Conservation (phyloP, 2,329 filamentous ascomycete species). For the Fusarium mexicanum region DNA sequence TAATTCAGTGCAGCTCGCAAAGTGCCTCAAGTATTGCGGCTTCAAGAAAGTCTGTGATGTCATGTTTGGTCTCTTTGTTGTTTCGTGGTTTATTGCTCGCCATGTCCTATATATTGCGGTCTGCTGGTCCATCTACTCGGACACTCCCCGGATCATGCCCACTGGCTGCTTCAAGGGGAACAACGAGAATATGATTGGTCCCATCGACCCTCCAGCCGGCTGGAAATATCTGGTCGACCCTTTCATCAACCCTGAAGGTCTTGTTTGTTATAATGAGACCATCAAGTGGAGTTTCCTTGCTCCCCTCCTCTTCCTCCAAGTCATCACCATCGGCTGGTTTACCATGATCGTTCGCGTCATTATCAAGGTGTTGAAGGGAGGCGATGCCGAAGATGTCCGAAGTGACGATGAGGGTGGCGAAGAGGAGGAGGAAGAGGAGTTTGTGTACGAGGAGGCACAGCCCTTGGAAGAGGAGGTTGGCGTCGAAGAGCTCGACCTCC, state of each 20-base stretch:
- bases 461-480: constrained; percentile 79
- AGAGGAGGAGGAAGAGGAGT: constrained; percentile 66
- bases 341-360: constrained; percentile 87
- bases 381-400: constrained; percentile 82
- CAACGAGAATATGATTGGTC: constrained; percentile 63
- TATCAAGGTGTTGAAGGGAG: constrained; percentile 79
- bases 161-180: constrained; percentile 77
- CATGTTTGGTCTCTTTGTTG: constrained; percentile 85
- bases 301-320: constrained; percentile 80
- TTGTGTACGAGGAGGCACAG: constrained; percentile 63
- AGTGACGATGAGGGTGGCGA: constrained; percentile 81
- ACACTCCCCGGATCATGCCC: constrained; percentile 45
- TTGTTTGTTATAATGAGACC: constrained; percentile 80
- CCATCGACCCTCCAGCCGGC: constrained; percentile 60
- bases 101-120: constrained; percentile 83
- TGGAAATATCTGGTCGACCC: constrained; percentile 76
- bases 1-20: constrained; percentile 78
- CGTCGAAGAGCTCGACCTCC: constrained; percentile 75
- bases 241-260: constrained; percentile 74
- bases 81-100: constrained; percentile 84
- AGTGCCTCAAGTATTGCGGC: constrained; percentile 91
- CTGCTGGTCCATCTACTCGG: constrained; percentile 71
- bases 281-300: constrained; percentile 82
- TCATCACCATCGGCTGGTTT: constrained; percentile 88
- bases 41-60: constrained; percentile 81